A percentile compares a stretch with the other conserved stretches of the same genome.
Evolutionary conservation across 345 rosid genomes (phyloP).

Genomic region (Camelina sativa): DNA sequence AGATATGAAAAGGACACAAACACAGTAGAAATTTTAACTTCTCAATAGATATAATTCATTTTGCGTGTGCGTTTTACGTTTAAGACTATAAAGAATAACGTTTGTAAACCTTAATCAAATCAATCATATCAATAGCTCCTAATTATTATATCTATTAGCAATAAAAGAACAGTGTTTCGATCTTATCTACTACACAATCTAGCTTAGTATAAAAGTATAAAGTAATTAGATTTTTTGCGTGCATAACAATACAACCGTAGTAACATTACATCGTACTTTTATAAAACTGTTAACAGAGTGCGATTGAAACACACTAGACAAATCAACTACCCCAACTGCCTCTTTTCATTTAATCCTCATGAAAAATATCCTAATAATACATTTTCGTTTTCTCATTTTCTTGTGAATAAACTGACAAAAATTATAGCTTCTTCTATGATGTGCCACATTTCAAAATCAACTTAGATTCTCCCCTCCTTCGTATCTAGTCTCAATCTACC

Average conservation of each 20-base stretch:
- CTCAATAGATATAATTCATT: too few relatives aligned
- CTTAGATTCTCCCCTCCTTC: slow-evolving; percentile 22
- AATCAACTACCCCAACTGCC: slow-evolving; percentile 38
- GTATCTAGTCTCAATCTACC: slow-evolving; percentile 39
- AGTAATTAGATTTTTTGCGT: neutral
- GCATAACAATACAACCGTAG: slow-evolving; percentile 13
- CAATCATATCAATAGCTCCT: too few relatives aligned
- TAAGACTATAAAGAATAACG: neutral
- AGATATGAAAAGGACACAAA: too few relatives aligned
- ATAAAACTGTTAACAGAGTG: slow-evolving; percentile 18
- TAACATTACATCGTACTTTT: neutral
- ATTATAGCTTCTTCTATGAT: slow-evolving; percentile 5
- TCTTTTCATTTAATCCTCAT: slow-evolving; percentile 24
- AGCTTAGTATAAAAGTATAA: neutral
- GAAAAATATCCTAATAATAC: neutral
- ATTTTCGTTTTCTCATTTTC: neutral
- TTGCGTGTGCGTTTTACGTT: too few relatives aligned
- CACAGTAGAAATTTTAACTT: too few relatives aligned
- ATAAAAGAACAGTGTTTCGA: too few relatives aligned
- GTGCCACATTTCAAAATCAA: slow-evolving; percentile 34
- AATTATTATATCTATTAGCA: too few relatives aligned
- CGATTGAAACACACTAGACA: slow-evolving; percentile 7
- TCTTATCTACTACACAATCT: neutral
- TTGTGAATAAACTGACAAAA: slow-evolving; percentile 39
- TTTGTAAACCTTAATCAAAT: too few relatives aligned